A percentile compares a stretch with the other conserved stretches of the same genome.
phyloP scores from a whole-genome alignment of 116 monocot genomes.

The Dioscorea cayenensis region DNA sequence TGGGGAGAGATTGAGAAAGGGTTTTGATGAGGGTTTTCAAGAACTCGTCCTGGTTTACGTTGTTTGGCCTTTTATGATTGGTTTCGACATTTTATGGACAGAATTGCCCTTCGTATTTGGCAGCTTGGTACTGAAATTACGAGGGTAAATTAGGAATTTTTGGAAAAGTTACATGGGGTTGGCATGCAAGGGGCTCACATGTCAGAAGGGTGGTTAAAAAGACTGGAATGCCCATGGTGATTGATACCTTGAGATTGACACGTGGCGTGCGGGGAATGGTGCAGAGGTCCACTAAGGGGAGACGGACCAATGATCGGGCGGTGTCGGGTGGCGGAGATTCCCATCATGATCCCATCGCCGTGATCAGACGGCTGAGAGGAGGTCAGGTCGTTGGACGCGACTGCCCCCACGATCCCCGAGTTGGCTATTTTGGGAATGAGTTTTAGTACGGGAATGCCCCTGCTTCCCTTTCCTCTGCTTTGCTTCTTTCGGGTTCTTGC shows the following conservation, averaged over 20 bases:
- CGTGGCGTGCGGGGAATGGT: background rate
- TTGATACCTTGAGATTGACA: background rate
- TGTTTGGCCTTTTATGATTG: background rate
- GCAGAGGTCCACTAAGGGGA: conserved; percentile 7
- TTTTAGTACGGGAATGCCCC: background rate
- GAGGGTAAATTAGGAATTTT: background rate
- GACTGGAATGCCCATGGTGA: conserved; percentile 11
- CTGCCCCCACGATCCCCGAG: background rate
- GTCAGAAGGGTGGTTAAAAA: conserved; percentile 5
- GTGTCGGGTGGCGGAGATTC: background rate
- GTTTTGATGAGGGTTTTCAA: background rate
- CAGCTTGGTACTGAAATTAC: no score
- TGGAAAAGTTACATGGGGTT: background rate
- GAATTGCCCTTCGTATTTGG: background rate
- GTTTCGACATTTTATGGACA: conserved; percentile 6
- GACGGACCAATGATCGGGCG: background rate
- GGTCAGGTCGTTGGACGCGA: background rate
- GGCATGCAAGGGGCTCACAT: background rate
- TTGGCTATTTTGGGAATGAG: background rate
- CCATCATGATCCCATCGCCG: background rate
- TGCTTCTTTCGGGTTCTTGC: conserved; percentile 2
- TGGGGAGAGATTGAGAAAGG: conserved; percentile 6
- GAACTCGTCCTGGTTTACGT: background rate
- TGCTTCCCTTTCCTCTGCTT: background rate
- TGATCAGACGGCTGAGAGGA: conserved; percentile 11